Conservation (phyloP, 768 basidiomycete genomes). For the Tricholoma flavovirens region DNA sequence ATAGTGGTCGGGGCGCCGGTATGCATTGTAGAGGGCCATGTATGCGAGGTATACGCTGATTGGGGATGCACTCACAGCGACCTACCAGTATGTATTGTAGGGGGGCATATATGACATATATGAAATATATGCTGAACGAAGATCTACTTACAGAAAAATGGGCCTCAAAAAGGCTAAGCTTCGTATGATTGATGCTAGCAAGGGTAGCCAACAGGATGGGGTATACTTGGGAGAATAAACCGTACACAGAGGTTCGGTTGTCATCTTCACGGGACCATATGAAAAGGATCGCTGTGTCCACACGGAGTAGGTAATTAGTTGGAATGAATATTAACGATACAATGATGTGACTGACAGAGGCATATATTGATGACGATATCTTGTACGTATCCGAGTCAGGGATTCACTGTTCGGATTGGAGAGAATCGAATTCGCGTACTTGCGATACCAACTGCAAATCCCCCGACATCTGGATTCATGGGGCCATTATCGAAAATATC, state of each 20-base stretch:
- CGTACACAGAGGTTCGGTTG: conserved; percentile 8
- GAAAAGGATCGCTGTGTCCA: background rate
- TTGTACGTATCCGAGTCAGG: background rate
- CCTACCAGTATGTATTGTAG: background rate
- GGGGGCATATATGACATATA: conserved; percentile 2
- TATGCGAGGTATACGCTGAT: conserved; percentile 13
- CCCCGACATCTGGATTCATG: conserved; percentile 16
- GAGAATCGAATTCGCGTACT: conserved; percentile 4
- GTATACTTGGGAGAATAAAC: conserved; percentile 14
- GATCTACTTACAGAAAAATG: conserved; percentile 15
- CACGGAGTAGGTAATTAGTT: background rate
- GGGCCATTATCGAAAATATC: conserved; percentile 1
- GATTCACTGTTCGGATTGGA: background rate
- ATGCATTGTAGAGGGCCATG: background rate
- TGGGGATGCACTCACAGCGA: conserved; percentile 13
- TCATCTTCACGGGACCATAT: background rate
- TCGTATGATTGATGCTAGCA: conserved; percentile 5
- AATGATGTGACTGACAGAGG: background rate
- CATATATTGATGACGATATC: conserved; percentile 4
- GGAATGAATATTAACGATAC: too few relatives aligned
- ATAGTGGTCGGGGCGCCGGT: background rate
- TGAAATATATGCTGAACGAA: conserved; percentile 13
- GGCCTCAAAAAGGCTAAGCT: conserved; percentile 16
- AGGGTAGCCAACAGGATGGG: conserved; percentile 15
- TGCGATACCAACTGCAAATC: conserved; percentile 10